Evolutionary conservation across 768 basidiomycete genomes (phyloP).

Genomic region (Kwoniella dejecticola): DNA sequence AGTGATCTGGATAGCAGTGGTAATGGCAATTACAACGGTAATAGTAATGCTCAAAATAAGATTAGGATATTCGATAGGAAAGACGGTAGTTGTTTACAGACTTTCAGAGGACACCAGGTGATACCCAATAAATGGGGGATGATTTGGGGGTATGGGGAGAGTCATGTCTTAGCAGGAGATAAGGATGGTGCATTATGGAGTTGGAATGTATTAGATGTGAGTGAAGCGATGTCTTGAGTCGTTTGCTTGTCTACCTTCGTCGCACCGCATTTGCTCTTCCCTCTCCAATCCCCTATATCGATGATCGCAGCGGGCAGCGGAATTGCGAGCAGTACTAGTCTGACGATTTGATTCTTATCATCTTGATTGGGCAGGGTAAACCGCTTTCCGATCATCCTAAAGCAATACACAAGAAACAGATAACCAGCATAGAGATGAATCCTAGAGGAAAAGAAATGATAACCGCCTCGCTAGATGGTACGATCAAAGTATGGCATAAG

Average conservation of each 20-base stretch:
- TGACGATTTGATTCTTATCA: not conserved
- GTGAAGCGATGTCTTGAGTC: too few species aligned
- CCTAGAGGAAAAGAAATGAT: conserved; percentile 79
- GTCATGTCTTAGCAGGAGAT: conserved; percentile 79
- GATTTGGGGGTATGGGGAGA: conserved; percentile 81
- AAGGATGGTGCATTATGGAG: conserved; percentile 86
- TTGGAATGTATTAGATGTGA: conserved; percentile 89
- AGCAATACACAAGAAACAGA: conserved; percentile 75
- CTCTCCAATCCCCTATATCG: too few species aligned
- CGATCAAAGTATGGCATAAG: conserved; percentile 76
- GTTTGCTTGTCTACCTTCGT: too few species aligned
- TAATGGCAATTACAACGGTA: too few species aligned
- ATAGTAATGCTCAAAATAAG: too few species aligned
- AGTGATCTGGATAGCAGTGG: too few species aligned
- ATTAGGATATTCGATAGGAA: conserved; percentile 81
- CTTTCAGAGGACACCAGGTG: conserved; percentile 76
- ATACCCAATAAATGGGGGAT: conserved; percentile 63
- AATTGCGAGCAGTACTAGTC: too few species aligned
- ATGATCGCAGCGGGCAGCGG: too few species aligned
- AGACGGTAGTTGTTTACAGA: conserved; percentile 78
- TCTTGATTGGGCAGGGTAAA: conserved; percentile 62
- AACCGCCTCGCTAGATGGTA: conserved; percentile 74
- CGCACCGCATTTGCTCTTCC: too few species aligned
- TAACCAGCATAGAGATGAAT: conserved; percentile 91
- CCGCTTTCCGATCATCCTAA: conserved; percentile 59